Percentiles rank a stretch among this genome's conserved stretches.
phyloP scores from a whole-genome alignment of 169 alveolate species.

The Cryptosporidium meleagridis region DNA sequence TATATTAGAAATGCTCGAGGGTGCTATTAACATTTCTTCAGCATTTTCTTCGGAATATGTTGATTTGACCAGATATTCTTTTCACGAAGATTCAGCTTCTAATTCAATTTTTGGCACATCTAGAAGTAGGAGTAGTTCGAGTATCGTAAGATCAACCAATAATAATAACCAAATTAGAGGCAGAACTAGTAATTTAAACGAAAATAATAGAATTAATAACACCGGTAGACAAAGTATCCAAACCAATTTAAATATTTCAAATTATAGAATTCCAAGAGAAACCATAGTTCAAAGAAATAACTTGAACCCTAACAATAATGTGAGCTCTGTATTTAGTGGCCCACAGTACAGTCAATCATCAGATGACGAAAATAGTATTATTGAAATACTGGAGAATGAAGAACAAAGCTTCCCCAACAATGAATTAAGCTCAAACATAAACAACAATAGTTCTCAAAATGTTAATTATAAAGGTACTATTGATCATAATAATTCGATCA shows the following conservation, averaged over 20 bases:
- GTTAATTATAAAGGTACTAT: background rate
- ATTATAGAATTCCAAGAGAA: constrained; percentile 6
- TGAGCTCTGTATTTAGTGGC: constrained; percentile 13
- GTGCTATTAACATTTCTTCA: constrained; percentile 18
- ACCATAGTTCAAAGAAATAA: background rate
- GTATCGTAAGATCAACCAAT: background rate
- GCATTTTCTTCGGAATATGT: constrained; percentile 44
- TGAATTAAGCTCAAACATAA: background rate
- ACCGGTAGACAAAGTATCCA: constrained; percentile 9
- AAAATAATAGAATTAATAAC: background rate
- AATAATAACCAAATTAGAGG: background rate
- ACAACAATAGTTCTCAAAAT: background rate
- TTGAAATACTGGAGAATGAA: constrained; percentile 6
- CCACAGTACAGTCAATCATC: constrained; percentile 64
- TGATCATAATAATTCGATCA: background rate
- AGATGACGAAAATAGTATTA: constrained; percentile 22
- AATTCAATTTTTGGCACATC: background rate
- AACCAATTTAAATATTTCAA: constrained; percentile 13
- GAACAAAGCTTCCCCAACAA: background rate
- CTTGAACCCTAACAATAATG: background rate
- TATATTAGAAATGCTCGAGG: constrained; percentile 32
- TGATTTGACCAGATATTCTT: constrained; percentile 32
- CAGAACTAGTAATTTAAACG: background rate
- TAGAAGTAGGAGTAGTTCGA: background rate
- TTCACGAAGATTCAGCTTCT: constrained; percentile 2